Conservation (phyloP, 192 early-diverging fungal genomes). For the Phycomyces nitens region DNA sequence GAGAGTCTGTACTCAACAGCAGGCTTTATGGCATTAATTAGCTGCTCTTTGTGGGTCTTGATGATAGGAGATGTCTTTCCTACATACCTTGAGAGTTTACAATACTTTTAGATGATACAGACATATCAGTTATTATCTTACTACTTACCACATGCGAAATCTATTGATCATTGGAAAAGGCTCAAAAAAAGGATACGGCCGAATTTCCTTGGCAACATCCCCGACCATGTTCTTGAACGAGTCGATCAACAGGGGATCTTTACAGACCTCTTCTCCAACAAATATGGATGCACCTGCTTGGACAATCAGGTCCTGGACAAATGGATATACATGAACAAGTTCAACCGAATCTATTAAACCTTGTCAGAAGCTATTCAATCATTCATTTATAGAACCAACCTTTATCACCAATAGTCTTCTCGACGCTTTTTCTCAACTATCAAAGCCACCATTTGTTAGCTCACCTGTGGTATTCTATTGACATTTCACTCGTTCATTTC, state of each 20-base stretch:
- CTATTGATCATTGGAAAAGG: neutral
- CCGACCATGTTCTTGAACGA: constrained; percentile 19
- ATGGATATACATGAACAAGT: constrained; percentile 7
- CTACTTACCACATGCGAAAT: constrained; percentile 6
- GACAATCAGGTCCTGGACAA: constrained; percentile 8
- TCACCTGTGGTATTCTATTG: too few relatives aligned
- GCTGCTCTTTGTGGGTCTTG: constrained; percentile 4
- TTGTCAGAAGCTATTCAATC: neutral
- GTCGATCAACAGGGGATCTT: constrained; percentile 4
- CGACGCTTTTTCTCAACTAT: constrained; percentile 4
- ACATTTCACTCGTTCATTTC: neutral
- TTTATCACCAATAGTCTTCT: neutral
- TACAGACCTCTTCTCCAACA: neutral
- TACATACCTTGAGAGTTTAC: neutral
- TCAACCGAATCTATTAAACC: neutral
- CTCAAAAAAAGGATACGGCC: constrained; percentile 2
- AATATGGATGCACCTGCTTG: constrained; percentile 4
- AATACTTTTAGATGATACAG: too few relatives aligned
- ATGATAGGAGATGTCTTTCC: constrained; percentile 3
- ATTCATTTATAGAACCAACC: too few relatives aligned
- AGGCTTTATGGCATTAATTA: constrained; percentile 1
- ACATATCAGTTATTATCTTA: neutral
- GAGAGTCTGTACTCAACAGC: neutral
- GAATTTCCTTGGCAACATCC: constrained; percentile 2
- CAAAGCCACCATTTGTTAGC: neutral